Base-by-base conservation (phyloP, 768 basidiomycete species). In the Agaricus subrufescens region DNA sequence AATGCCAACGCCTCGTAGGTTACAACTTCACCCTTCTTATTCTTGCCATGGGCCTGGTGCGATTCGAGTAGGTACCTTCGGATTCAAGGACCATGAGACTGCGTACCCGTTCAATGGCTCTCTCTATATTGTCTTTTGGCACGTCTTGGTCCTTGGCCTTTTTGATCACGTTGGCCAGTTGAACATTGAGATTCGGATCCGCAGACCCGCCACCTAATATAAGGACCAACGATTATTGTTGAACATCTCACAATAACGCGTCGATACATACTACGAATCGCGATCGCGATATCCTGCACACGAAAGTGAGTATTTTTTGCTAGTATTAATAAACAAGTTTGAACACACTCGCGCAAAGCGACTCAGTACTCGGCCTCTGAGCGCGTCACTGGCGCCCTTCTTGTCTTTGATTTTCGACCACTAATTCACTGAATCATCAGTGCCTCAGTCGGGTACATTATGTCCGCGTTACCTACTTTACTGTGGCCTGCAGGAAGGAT, bases 361-460 rank as follows among this genome's bases (percentile, higher is more conserved):
- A 34, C 80, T 73, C 47, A 82, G 86, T n/a, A 84, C 46, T 43
- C 73, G 71, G 51, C 84, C 80, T 65, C 80, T 86, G 61, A 81
- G 78, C 7, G 75, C 72, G 64, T 89, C 87, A 60, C 77, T 81
- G n/a, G 74, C 69, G 15, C 84, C 86, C 63, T 89, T 89, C 64
- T 75, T 80, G 54, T 84, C 78, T 64, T 87, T 86, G 64, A 88
- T 88, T 76, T 88, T 88, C 0, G 86, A 86, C 86, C 86, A 88
- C 86, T 88, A 57, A 9, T 52, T 50, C 45, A 44, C 19, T 26
- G 50, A 49, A 23, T 37, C 15, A 54, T 25, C 19, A 51, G 49
- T 11, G 5, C 14, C 52, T 27, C 8, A 27, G 8, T 50, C 19
- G 37, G 30, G 39, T 3, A 10, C 44, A 14, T 37, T 31, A 11